These are phyloP conservation scores for Phyllosticta citribraziliensis DNA, from an alignment of 2,329 filamentous ascomycete species.

Conservation along the genomic window DNA sequence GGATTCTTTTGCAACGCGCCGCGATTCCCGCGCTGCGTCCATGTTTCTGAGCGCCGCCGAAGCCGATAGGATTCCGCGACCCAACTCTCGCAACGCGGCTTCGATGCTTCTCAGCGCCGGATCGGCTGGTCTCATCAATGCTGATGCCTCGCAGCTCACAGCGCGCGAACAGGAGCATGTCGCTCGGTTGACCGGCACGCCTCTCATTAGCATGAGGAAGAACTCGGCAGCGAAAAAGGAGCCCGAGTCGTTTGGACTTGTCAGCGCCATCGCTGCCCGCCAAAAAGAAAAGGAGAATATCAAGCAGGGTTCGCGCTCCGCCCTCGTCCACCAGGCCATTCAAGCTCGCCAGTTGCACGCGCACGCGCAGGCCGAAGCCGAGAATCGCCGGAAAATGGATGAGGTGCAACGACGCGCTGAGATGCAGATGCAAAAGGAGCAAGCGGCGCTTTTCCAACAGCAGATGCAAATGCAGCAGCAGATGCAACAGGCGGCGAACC, in stretches of 20 bases:
- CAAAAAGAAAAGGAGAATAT: constrained; percentile 68
- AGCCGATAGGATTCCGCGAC: constrained; percentile 18
- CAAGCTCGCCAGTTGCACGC: constrained; percentile 35
- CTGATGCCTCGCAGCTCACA: constrained; percentile 55
- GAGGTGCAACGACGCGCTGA: constrained; percentile 23
- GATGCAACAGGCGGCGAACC: neutral
- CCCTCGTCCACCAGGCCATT: constrained; percentile 64
- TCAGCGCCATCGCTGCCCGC: constrained; percentile 69
- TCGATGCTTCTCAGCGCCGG: constrained; percentile 25
- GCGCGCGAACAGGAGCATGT: constrained; percentile 83
- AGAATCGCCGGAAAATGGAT: constrained; percentile 30
- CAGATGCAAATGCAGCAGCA: constrained; percentile 12
- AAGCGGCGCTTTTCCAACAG: constrained; percentile 10
- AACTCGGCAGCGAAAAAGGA: constrained; percentile 34
- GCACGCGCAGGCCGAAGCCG: constrained; percentile 42
- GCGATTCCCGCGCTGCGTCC: constrained; percentile 3
- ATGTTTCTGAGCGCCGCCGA: constrained; percentile 1
- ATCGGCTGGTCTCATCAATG: constrained; percentile 23
- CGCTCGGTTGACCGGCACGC: constrained; percentile 69
- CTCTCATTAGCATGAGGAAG: constrained; percentile 57
- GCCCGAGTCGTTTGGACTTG: constrained; percentile 45
- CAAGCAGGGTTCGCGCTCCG: constrained; percentile 56
- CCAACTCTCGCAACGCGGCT: constrained; percentile 51
- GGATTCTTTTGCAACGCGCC: neutral
- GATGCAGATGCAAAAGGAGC: constrained; percentile 23